These are phyloP conservation scores for Zelopaecilomyces penicillatus DNA, from an alignment of 2,329 filamentous ascomycete genomes.

Conservation along the genomic window DNA sequence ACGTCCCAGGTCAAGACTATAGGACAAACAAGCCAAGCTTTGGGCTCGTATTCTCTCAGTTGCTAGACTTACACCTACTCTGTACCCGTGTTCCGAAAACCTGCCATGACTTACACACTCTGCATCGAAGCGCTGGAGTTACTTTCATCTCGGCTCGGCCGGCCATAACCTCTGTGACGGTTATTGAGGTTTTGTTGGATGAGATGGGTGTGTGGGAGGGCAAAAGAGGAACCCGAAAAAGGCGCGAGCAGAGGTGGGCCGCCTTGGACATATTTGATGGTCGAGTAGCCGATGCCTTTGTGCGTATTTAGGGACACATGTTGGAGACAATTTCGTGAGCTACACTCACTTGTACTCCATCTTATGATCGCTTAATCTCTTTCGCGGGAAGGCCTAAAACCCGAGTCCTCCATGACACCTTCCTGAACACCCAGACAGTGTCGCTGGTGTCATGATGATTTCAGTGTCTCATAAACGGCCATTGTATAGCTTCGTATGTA, in stretches of 20 bases:
- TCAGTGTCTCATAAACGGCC: too few species aligned
- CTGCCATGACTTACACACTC: conserved; percentile 23
- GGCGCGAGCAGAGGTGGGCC: conserved; percentile 47
- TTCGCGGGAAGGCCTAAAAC: too few species aligned
- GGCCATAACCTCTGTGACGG: conserved; percentile 28
- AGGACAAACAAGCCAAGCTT: conserved; percentile 41
- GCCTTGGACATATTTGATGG: conserved; percentile 35
- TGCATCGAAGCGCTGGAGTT: conserved; percentile 19
- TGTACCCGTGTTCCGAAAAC: conserved; percentile 36
- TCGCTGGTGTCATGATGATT: too few species aligned
- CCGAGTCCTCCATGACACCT: too few species aligned
- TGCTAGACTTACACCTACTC: conserved; percentile 48
- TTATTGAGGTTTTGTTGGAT: conserved; percentile 44
- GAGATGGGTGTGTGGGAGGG: conserved; percentile 38
- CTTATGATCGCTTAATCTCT: too few species aligned
- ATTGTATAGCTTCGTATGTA: too few species aligned
- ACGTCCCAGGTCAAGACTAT: conserved; percentile 13
- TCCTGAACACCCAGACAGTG: too few species aligned
- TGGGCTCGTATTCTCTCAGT: conserved; percentile 45
- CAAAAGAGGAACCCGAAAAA: conserved; percentile 18
- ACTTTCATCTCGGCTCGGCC: conserved; percentile 1
- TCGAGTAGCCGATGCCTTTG: conserved; percentile 32
- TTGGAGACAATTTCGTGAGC: too few species aligned
- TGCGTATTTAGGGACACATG: not conserved
- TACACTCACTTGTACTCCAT: too few species aligned